A percentile compares a stretch with the other conserved stretches of the same genome.
Evolutionary conservation across 1,139 yeast genomes (phyloP).

Genomic region (Citeromyces siamensis): DNA sequence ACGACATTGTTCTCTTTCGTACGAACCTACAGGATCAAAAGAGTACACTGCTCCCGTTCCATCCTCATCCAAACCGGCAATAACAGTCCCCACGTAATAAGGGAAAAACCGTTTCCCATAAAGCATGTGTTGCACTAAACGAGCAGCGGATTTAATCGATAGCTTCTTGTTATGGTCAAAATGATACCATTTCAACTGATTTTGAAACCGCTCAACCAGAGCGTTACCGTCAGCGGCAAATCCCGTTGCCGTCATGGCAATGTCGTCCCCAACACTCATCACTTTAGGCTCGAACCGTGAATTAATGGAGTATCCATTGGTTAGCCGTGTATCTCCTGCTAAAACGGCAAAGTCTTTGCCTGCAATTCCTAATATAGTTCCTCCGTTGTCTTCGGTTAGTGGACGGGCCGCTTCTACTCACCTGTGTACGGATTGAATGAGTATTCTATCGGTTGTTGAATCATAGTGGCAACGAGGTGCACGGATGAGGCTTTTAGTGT

Average conservation of each 20-base stretch:
- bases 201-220: slow-evolving; percentile 62
- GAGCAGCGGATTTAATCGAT: slow-evolving; percentile 66
- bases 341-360: slow-evolving; percentile 95
- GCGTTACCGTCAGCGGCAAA: slow-evolving; percentile 94
- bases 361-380: slow-evolving; percentile 94
- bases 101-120: slow-evolving; percentile 96
- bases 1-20: slow-evolving; percentile 93
- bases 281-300: slow-evolving; percentile 90
- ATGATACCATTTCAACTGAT: slow-evolving; percentile 87
- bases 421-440: slow-evolving; percentile 84
- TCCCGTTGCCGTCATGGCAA: slow-evolving; percentile 88
- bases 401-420: slow-evolving; percentile 9
- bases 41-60: slow-evolving; percentile 95
- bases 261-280: slow-evolving; percentile 79
- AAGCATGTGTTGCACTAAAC: slow-evolving; percentile 80
- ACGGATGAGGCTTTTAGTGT: no score
- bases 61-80: slow-evolving; percentile 90
- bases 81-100: slow-evolving; percentile 86
- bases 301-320: slow-evolving; percentile 87
- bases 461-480: slow-evolving; percentile 12
- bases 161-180: slow-evolving; percentile 75
- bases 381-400: slow-evolving; percentile 62
- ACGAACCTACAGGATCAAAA: slow-evolving; percentile 96
- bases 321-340: slow-evolving; percentile 97
- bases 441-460: slow-evolving; percentile 62